phyloP scores from a whole-genome alignment of 352 stramenopile genomes.

The Pythium aquatile region DNA sequence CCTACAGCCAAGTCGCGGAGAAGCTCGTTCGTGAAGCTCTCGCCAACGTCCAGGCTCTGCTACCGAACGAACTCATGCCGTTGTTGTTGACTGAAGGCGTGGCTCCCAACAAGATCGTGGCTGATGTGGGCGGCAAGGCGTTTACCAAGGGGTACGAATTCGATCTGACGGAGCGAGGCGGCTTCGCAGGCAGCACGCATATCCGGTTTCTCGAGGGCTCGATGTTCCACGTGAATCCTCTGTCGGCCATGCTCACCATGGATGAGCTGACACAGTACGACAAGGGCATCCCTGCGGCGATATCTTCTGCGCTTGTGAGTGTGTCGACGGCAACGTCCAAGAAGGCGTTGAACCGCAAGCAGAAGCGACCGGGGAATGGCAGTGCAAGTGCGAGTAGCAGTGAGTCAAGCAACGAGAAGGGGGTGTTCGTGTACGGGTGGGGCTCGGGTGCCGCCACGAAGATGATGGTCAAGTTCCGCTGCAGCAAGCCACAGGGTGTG shows the following conservation, averaged over 20 bases:
- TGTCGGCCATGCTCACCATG: conserved; percentile 36
- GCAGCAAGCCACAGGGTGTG: conserved; percentile 38
- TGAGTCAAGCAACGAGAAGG: conserved; percentile 1
- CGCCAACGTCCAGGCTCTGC: conserved; percentile 5
- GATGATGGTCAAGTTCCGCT: conserved; percentile 52
- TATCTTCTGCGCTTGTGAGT: background rate
- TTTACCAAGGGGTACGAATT: conserved; percentile 6
- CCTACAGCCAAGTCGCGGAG: background rate
- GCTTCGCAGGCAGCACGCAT: conserved; percentile 5
- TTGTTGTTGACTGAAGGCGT: background rate
- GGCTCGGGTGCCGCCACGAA: conserved; percentile 12
- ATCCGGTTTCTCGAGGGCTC: conserved; percentile 36
- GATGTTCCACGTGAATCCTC: conserved; percentile 48
- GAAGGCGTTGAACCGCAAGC: conserved; percentile 40
- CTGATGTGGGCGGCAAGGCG: background rate
- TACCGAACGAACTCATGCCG: conserved; percentile 10
- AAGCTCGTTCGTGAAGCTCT: background rate
- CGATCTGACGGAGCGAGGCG: conserved; percentile 12
- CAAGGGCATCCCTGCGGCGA: background rate
- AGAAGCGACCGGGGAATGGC: conserved; percentile 26
- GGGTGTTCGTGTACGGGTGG: background rate
- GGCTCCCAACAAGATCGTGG: background rate
- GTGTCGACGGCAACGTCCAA: conserved; percentile 14
- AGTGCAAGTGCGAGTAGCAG: background rate
- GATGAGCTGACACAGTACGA: conserved; percentile 35